Evolutionary conservation across 768 basidiomycete species (phyloP).

Genomic region (Suillus subaureus): DNA sequence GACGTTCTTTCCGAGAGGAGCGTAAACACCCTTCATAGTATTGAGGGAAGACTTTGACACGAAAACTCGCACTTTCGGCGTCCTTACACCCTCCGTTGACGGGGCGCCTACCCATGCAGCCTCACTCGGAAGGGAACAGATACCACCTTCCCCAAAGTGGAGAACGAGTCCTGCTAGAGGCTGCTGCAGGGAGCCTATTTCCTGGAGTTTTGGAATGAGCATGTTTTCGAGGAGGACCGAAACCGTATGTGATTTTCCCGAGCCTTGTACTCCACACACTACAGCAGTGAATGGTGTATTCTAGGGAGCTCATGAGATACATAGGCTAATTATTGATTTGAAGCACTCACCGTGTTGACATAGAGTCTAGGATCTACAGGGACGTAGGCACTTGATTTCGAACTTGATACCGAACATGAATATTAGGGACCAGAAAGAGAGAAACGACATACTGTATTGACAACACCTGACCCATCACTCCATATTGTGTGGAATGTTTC

Average conservation of each 20-base stretch:
- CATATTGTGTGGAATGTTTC: constrained; percentile 46
- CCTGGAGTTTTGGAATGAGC: constrained; percentile 47
- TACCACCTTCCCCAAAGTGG: constrained; percentile 64
- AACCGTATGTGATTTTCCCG: constrained; percentile 67
- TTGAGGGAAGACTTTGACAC: constrained; percentile 55
- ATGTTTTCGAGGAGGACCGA: constrained; percentile 64
- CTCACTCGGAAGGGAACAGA: constrained; percentile 52
- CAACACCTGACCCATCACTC: constrained; percentile 49
- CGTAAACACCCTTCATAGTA: constrained; percentile 52
- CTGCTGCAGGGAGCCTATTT: constrained; percentile 50
- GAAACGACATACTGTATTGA: constrained; percentile 38
- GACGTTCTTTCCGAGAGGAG: constrained; percentile 45
- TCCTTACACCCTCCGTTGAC: constrained; percentile 10
- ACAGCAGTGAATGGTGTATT: constrained; percentile 67
- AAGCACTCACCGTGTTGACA: constrained; percentile 52
- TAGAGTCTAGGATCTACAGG: constrained; percentile 52
- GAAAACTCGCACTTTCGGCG: constrained; percentile 40
- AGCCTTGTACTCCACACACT: constrained; percentile 68
- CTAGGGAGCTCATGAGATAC: constrained; percentile 30
- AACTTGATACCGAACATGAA: constrained; percentile 21
- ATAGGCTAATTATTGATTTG: not conserved
- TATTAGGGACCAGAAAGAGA: not conserved
- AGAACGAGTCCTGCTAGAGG: constrained; percentile 60
- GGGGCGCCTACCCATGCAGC: constrained; percentile 53
- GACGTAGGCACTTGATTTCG: constrained; percentile 27